A percentile compares a stretch with the other conserved stretches of the same genome.
Evolutionary conservation across 208 protist species (phyloP).

Genomic region (Trypanosoma brucei): DNA sequence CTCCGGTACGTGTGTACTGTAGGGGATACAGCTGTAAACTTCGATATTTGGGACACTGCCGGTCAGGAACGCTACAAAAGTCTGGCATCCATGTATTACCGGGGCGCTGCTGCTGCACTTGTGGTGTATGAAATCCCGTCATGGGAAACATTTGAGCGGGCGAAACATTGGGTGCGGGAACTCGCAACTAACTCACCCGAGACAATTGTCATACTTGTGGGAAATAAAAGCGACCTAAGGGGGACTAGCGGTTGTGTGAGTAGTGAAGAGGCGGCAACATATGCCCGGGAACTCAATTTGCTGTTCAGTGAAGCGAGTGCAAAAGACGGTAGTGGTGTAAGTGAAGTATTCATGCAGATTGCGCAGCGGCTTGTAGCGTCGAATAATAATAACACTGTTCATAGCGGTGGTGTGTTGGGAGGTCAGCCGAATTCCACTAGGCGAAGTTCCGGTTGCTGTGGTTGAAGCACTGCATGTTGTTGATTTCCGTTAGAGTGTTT

Average conservation of each 20-base stretch:
- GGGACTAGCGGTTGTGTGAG: conserved; percentile 33
- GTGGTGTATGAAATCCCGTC: conserved; percentile 97
- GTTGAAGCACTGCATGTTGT: neutral
- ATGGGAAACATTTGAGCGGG: conserved; percentile 90
- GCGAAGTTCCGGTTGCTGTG: conserved; percentile 13
- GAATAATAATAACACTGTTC: conserved; percentile 59
- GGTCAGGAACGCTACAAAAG: conserved; percentile 89
- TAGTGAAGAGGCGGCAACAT: conserved; percentile 44
- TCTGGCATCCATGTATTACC: conserved; percentile 91
- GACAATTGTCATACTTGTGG: conserved; percentile 90
- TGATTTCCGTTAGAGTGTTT: no score
- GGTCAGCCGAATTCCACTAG: conserved; percentile 12
- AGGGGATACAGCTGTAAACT: conserved; percentile 51
- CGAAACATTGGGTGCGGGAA: conserved; percentile 96
- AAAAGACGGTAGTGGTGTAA: conserved; percentile 61
- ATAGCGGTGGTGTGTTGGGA: conserved; percentile 59
- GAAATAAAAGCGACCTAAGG: conserved; percentile 95
- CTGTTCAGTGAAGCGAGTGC: conserved; percentile 74
- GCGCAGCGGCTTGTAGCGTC: conserved; percentile 44
- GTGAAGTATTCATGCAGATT: conserved; percentile 58
- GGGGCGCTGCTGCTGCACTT: conserved; percentile 85
- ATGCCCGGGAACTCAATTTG: conserved; percentile 43
- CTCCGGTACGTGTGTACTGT: conserved; percentile 73
- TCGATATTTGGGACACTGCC: conserved; percentile 90
- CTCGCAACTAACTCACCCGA: conserved; percentile 86